Base-by-base conservation (phyloP, 2,329 filamentous ascomycete genomes). In the Botrytis porri region DNA sequence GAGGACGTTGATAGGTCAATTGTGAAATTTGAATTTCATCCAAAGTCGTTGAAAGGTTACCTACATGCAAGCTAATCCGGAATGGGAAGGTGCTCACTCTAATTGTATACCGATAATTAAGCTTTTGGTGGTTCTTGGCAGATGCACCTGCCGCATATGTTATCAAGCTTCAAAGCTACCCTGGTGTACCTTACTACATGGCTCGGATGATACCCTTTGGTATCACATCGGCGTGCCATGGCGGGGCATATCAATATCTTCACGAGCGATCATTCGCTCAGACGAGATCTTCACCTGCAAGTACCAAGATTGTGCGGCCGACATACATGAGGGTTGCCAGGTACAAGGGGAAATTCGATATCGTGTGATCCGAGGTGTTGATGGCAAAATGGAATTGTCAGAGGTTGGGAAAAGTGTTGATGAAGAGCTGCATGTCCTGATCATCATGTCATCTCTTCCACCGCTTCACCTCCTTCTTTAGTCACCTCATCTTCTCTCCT, bases 71-170 rank as follows among this genome's bases (percentile, higher is more conserved):
- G 29, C 61, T 63, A 41, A 43, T 29, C 39, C 37, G 16, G 2
- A 43, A 63, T 63, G 18, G 61, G 61, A 63, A 63, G 61, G 61
- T 63, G 61, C 39, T 20, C 7, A 63, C 5, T 22, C 16, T 14
- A n/a, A 20, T 63, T 1, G 4, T 9, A 14, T 41, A 12, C 61
- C 61, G 61, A n/a, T 63, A 16, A 29, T 63, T 39, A 63, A 63
- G 61, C 61, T 43, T 63, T 63, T 29, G 37, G 37, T 63, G 35
- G 25, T 41, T 29, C 60, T 41, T 63, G 61, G 37, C 61, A 41
- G n/a, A 63, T 63, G 25, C 37, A 63, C 61, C 61, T 63, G 61
- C 61, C 61, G 25, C 25, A 63, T 63, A n/a, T 63, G 37, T 41
- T 32, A 29, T 43, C 29, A 63, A 63, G 69, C 41, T 39, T 29